phyloP scores from a whole-genome alignment of 495 filamentous ascomycete species.

The Alectoria sarmentosa region DNA sequence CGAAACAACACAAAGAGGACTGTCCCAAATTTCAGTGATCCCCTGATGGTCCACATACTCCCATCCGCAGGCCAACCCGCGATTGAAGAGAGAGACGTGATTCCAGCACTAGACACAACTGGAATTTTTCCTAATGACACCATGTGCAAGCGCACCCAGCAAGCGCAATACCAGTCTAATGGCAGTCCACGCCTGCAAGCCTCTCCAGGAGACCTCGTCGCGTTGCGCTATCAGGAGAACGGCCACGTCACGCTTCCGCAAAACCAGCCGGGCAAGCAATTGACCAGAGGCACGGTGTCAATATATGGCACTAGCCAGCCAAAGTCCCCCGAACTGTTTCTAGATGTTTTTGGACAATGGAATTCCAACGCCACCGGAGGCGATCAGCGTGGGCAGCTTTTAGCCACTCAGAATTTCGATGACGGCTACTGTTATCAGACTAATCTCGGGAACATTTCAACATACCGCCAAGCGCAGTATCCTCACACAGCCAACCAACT shows the following conservation, averaged over 20 bases:
- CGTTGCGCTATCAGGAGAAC: conserved; percentile 76
- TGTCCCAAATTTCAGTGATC: conserved; percentile 43
- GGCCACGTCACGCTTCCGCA: conserved; percentile 71
- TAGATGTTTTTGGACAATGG: conserved; percentile 67
- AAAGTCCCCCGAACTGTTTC: conserved; percentile 51
- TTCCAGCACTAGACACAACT: conserved; percentile 30
- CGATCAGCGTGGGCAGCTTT: conserved; percentile 61
- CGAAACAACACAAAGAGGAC: conserved; percentile 53
- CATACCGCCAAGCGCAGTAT: conserved; percentile 44
- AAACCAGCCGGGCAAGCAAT: conserved; percentile 53
- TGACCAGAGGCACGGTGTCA: conserved; percentile 66
- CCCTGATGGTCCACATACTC: conserved; percentile 44
- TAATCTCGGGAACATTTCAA: conserved; percentile 45
- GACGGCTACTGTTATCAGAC: conserved; percentile 79
- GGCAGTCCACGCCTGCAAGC: conserved; percentile 58
- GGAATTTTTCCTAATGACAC: conserved; percentile 30
- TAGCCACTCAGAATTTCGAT: conserved; percentile 70
- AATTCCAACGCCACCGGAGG: conserved; percentile 69
- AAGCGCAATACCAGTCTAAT: conserved; percentile 44
- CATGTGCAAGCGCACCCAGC: conserved; percentile 52
- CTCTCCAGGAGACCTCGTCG: conserved; percentile 58
- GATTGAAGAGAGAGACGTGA: conserved; percentile 27
- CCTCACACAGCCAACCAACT: conserved; percentile 37
- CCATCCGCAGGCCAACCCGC: conserved; percentile 34
- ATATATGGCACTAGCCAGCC: conserved; percentile 75